Evolutionary conservation across 1,284 basidiomycete genomes (phyloP), one percentile per base, ranked within the genome.

Genomic region (Stereum hirsutum): DNA sequence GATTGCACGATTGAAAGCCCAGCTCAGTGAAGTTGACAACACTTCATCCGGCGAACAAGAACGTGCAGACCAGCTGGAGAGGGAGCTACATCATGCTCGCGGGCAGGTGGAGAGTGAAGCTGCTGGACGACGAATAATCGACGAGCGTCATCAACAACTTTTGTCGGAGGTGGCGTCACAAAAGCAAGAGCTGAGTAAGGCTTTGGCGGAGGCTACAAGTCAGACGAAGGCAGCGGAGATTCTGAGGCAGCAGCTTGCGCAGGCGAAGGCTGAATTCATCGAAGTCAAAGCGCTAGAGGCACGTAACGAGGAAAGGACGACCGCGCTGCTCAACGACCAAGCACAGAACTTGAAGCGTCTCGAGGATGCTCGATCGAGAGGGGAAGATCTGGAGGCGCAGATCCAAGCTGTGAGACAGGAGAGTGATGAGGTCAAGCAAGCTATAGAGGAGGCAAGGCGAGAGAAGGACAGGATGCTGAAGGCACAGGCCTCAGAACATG

Each of bases 401-500:
- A 78, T 93, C 36, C 66, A 71, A 41, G 65, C 64, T 0, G 83
- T 83, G 28, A 70, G 86, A 2, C 54, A 65, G 20, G 81, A 90
- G 59, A 78, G 80, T 41, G 77, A 75, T 21, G 70, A 77, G 3
- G 72, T 90, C n/a, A 70, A 77, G 43, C 65, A 66, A 32, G 81
- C 85, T 31, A 62, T 92, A 40, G 70, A 65, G 42, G 77, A 85
- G 45, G 76, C 82, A 1, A 73, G 75, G 39, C 63, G 64, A 45
- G 85, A 91, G 60, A 84, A 89, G 56, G 88, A 93, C 49, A 68
- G 80, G 17, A 66, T 90, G 15, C 64, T 92, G 43, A 75, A 72
- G 41, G 72, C 69, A 5, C 87, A 91, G 56, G 80, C 84, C 4
- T 77, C 72, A 5, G 89, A 92, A 57, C 86, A 91, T 52, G 90